phyloP scores from a whole-genome alignment of 768 basidiomycete genomes.

The Pholiota microspora region DNA sequence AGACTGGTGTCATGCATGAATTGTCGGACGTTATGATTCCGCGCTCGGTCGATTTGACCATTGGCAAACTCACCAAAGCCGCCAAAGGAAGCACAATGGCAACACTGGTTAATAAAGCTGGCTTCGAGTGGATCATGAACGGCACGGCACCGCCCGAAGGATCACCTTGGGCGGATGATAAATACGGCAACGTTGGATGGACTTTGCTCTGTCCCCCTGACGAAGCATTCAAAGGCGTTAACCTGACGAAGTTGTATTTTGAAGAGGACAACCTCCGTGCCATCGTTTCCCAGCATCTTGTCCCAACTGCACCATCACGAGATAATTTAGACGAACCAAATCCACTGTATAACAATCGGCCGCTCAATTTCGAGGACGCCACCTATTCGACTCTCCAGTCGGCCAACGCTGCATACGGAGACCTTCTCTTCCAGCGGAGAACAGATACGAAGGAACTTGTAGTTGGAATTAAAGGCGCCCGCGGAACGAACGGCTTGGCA shows the following conservation, averaged over 20 bases:
- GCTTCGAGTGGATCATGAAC: constrained; percentile 88
- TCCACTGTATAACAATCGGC: constrained; percentile 63
- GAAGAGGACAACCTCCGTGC: constrained; percentile 50
- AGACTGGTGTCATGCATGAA: constrained; percentile 90
- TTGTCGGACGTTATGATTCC: constrained; percentile 85
- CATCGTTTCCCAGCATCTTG: constrained; percentile 77
- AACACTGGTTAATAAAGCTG: constrained; percentile 78
- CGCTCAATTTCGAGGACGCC: constrained; percentile 68
- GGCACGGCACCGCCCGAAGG: constrained; percentile 77
- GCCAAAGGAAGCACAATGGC: constrained; percentile 89
- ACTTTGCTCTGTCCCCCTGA: constrained; percentile 91
- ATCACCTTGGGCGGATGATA: constrained; percentile 59
- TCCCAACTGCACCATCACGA: constrained; percentile 41
- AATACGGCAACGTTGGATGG: constrained; percentile 60
- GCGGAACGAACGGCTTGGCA: constrained; percentile 57
- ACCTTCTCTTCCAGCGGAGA: constrained; percentile 70
- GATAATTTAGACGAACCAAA: constrained; percentile 26
- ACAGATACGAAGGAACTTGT: constrained; percentile 54
- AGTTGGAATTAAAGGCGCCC: constrained; percentile 72
- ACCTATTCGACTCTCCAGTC: constrained; percentile 82
- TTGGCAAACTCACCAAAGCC: constrained; percentile 89
- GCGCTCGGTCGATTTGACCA: constrained; percentile 77
- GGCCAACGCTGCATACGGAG: constrained; percentile 64
- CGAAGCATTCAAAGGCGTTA: constrained; percentile 84
- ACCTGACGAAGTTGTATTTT: constrained; percentile 71